Evolutionary conservation across 768 basidiomycete genomes (phyloP), one percentile per base, ranked within the genome.

Genomic region (Amanita thiersii): DNA sequence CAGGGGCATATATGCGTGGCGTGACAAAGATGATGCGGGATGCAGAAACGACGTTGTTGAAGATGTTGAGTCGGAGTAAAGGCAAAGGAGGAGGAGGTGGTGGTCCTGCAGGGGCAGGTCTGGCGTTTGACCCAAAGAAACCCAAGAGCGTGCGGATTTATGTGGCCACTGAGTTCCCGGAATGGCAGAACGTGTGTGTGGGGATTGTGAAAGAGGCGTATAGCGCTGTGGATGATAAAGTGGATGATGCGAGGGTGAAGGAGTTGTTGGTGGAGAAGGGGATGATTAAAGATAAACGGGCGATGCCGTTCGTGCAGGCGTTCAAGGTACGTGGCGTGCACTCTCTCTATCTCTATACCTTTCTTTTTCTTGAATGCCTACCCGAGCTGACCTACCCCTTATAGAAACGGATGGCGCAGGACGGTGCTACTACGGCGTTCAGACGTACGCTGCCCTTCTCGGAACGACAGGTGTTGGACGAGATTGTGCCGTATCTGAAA

Each of bases 1-100:
- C 86, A 0, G 80, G 79, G 5, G 64, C 65, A 2, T 98, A 97
- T 71, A 87, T 96, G 81, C 86, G 91, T 10, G 71, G 73, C 28
- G 86, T 85, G n/a, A 75, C 92, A 63, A 94, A 93, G 70, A 81
- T 70, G 45, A 86, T 97, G 55, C 82, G 96, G 1, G 89, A 93
- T 50, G 84, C 87, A 0, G 94, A 98, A 63, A 69, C 78, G 2
- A 61, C 72, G 12, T 59, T 94, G 56, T 56, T 85, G 45, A 93
- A 90, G 72, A 80, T 82, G 60, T 65, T 88, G 62, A 70, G 69
- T 52, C 92, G 91, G 66, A 75, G 71, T 37, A 88, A 86, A 62
- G 73, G 74, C 36, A 84, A 78, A 45, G 73, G 69, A 48, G 59
- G 59, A 12, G 54, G 47, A 21, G 65, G 62, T 5, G 63, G 65